phyloP scores from a whole-genome alignment of 768 basidiomycete species.

The Hysterangium stoloniferum region DNA sequence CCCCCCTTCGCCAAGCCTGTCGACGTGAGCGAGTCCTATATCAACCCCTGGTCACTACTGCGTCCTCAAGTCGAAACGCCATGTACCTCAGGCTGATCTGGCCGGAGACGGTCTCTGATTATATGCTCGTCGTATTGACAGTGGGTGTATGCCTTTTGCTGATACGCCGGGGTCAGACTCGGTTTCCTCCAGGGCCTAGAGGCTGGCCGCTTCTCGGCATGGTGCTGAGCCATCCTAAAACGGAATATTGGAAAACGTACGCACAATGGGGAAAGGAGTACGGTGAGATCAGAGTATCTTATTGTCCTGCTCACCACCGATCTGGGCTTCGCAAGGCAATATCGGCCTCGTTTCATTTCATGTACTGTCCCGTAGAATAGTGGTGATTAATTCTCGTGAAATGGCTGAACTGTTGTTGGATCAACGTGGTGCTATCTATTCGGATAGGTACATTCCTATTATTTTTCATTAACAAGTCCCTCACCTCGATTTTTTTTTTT shows the following conservation, averaged over 20 bases:
- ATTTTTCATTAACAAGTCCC: neutral
- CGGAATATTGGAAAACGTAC: slow-evolving; percentile 17
- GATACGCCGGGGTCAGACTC: slow-evolving; percentile 3
- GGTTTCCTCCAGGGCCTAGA: slow-evolving; percentile 7
- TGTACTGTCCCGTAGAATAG: slow-evolving; percentile 8
- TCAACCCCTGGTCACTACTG: too few species aligned
- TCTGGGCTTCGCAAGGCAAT: neutral
- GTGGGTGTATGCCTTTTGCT: neutral
- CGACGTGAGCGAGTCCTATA: too few species aligned
- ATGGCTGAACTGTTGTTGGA: slow-evolving; percentile 14
- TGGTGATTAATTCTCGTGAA: slow-evolving; percentile 15
- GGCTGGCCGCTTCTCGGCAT: slow-evolving; percentile 9
- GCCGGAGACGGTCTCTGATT: neutral
- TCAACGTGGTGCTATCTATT: slow-evolving; percentile 17
- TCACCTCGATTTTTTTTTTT: neutral
- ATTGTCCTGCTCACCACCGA: neutral
- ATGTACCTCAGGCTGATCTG: neutral
- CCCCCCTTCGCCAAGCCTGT: too few species aligned
- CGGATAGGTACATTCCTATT: slow-evolving; percentile 12
- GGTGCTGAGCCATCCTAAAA: slow-evolving; percentile 3
- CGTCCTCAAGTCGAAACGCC: neutral
- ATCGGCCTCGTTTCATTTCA: slow-evolving; percentile 9
- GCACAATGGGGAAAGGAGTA: slow-evolving; percentile 20
- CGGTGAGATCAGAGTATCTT: slow-evolving; percentile 13
- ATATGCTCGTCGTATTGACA: slow-evolving; percentile 3